These are phyloP conservation scores for Aspergillus sp. DNA, from an alignment of 2,329 filamentous ascomycete genomes.

Conservation along the genomic window DNA sequence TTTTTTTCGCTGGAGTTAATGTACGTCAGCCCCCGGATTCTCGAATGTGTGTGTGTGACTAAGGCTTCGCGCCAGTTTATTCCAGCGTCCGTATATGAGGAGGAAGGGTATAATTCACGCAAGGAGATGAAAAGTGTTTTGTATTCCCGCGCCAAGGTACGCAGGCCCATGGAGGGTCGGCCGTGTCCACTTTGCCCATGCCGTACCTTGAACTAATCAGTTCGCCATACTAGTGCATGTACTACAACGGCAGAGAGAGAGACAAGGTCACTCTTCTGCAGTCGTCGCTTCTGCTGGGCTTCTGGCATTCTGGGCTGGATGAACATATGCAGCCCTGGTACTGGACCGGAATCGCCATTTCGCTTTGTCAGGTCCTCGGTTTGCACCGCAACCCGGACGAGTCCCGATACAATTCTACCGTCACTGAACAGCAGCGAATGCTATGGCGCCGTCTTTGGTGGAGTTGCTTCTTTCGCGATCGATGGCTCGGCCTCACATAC, in stretches of 20 bases:
- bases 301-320: slow-evolving; percentile 44
- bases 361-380: slow-evolving; percentile 44
- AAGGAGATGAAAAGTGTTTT: slow-evolving; percentile 39
- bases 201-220: background rate
- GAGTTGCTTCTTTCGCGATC: slow-evolving; percentile 42
- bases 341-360: slow-evolving; percentile 47
- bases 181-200: slow-evolving; percentile 6
- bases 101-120: background rate
- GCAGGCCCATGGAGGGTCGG: slow-evolving; percentile 4
- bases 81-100: slow-evolving; percentile 12
- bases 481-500: slow-evolving; percentile 40
- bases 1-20: slow-evolving; percentile 36
- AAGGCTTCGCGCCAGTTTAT: slow-evolving; percentile 27
- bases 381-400: slow-evolving; percentile 35
- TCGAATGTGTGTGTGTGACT: background rate
- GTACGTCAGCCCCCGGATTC: too few relatives aligned
- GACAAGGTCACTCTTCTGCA: slow-evolving; percentile 46
- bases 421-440: slow-evolving; percentile 20
- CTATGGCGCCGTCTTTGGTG: slow-evolving; percentile 44
- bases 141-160: slow-evolving; percentile 38
- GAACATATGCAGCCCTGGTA: slow-evolving; percentile 47
- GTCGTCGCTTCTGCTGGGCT: slow-evolving; percentile 42
- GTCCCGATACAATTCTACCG: slow-evolving; percentile 15
- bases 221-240: slow-evolving; percentile 16
- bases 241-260: slow-evolving; percentile 35